Evolutionary conservation across 148 eudicot genomes (phyloP), one percentile per base, ranked within the genome.

Genomic region (Camellia lanceoleosa): DNA sequence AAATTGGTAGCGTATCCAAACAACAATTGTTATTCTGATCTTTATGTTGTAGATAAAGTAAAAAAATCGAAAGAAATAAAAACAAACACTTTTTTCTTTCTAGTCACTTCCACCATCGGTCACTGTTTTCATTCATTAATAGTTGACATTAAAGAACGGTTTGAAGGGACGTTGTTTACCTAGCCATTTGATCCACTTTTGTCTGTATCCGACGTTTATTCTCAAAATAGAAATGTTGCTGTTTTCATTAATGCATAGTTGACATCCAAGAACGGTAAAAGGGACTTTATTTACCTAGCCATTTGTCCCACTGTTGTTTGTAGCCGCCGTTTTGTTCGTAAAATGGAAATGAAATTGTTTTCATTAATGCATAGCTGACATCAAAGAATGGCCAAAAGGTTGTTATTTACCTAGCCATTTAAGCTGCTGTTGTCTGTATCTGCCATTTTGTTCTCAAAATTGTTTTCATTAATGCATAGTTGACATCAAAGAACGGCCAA

Each of bases 81-180:
- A 49, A 6, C 49, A 51, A 69, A 42, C 73, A 19, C 3, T 71
- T 71, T 11, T 49, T 20, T 71, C 51, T 11, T 49, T 20, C 59
- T 71, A n/a, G 38, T 71, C 58, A n/a, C 74, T 71, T 71, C 59
- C 42, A 69, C 4, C 51, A 69, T n/a, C 20, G 11, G 56, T 71
- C 58, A 19, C 59, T 71, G 12, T 71, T 64, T 51, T 71, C 61
- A 58, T 11, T 58, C 3, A 58, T 14, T 5, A 14, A 58, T 58
- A 58, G 13, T 58, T 10, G 61, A 58, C 61, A 0, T 58, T 3
- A 58, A 58, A 14, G 16, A 10, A 58, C 3, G 1, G 61, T 14
- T 14, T 7, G 3, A 58, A 14, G 16, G 61, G 3, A 58, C 61
- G 12, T 10, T 58, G 3, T 58, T 58, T 10, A 7, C 52, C 52